Evolutionary conservation across 768 basidiomycete genomes (phyloP).

Genomic region (Boletus edulis): DNA sequence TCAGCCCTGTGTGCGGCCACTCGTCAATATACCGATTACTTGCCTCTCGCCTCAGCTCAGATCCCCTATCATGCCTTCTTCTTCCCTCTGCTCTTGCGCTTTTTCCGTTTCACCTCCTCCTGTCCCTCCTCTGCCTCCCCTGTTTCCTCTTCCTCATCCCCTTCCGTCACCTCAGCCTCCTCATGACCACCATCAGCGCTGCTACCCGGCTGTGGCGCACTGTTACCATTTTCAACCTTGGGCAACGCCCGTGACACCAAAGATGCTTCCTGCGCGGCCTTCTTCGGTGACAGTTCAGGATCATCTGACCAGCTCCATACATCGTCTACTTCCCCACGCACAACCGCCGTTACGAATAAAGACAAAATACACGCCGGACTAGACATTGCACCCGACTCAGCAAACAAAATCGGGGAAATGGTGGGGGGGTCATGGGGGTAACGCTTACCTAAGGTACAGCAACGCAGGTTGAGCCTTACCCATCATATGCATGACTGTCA

Average conservation of each 20-base stretch:
- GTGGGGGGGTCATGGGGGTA: not conserved
- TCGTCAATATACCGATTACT: conserved; percentile 1
- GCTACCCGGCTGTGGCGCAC: conserved; percentile 13
- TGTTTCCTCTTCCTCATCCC: conserved; percentile 10
- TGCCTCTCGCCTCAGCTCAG: too few species aligned
- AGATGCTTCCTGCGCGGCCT: conserved; percentile 11
- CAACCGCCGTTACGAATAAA: conserved; percentile 55
- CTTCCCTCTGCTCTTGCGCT: conserved; percentile 20
- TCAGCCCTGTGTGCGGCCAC: conserved; percentile 9
- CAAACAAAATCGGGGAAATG: not conserved
- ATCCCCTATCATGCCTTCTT: conserved; percentile 10
- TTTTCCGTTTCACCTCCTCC: conserved; percentile 12
- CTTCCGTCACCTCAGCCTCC: conserved; percentile 4
- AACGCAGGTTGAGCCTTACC: conserved; percentile 85
- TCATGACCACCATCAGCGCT: conserved; percentile 15
- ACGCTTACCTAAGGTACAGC: conserved; percentile 77
- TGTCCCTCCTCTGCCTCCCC: not conserved
- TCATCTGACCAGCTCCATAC: conserved; percentile 75
- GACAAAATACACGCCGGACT: conserved; percentile 79
- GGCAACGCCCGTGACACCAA: conserved; percentile 12
- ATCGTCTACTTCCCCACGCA: conserved; percentile 66
- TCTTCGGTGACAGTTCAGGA: conserved; percentile 27
- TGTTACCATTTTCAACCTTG: conserved; percentile 15
- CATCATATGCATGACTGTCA: conserved; percentile 81
- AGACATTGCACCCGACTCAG: conserved; percentile 1